Evolutionary conservation across 2,329 filamentous ascomycete species (phyloP).

Genomic region (Lojkania enalia): DNA sequence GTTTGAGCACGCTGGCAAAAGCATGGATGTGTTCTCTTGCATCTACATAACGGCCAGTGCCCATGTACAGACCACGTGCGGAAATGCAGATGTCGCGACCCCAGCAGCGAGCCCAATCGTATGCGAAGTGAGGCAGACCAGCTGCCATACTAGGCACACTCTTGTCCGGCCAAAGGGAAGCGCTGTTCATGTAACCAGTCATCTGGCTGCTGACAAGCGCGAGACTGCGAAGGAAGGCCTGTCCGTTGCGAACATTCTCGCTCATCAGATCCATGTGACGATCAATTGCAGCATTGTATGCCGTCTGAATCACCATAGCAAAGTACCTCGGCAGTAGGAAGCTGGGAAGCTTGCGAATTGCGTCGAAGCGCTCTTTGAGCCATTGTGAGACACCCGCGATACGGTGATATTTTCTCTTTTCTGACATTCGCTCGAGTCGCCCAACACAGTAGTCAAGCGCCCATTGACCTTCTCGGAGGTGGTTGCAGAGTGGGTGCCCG

Average conservation of each 20-base stretch:
- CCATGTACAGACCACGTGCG: conserved; percentile 85
- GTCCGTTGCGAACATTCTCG: conserved; percentile 74
- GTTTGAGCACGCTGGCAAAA: conserved; percentile 94
- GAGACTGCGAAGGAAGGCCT: conserved; percentile 85
- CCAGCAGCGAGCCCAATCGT: conserved; percentile 95
- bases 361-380: conserved; percentile 83
- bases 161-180: conserved; percentile 85
- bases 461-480: conserved; percentile 90
- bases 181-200: conserved; percentile 85
- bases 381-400: conserved; percentile 72
- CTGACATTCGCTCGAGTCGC: conserved; percentile 72
- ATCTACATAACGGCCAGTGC: conserved; percentile 83
- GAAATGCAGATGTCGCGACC: conserved; percentile 97
- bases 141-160: conserved; percentile 85
- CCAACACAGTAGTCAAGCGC: conserved; percentile 84
- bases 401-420: conserved; percentile 63
- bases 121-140: conserved; percentile 89
- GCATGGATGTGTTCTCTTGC: conserved; percentile 92
- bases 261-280: conserved; percentile 79
- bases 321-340: conserved; percentile 95
- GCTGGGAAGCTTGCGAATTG: conserved; percentile 80
- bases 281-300: conserved; percentile 81
- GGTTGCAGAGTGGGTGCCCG: conserved; percentile 89
- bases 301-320: conserved; percentile 81
- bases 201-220: conserved; percentile 91